phyloP scores from a whole-genome alignment of 2,329 filamentous ascomycete species.

The Pseudocercospora macadamiae region DNA sequence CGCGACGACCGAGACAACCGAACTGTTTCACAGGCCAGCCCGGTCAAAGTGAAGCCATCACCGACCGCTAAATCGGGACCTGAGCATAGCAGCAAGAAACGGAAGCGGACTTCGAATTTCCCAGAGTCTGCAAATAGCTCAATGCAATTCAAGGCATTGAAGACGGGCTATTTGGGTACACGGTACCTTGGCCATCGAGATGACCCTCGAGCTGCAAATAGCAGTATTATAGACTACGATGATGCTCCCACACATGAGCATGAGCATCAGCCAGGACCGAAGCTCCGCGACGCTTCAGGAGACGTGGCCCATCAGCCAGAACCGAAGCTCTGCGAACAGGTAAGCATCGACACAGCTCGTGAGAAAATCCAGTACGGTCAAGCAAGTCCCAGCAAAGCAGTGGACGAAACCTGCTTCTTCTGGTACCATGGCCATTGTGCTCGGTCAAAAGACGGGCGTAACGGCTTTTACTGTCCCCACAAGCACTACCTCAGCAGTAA shows the following conservation, averaged over 20 bases:
- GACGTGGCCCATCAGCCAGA: neutral
- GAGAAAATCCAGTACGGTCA: neutral
- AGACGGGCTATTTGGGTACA: neutral
- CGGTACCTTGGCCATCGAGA: neutral
- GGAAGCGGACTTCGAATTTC: neutral
- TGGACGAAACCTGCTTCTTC: slow-evolving; percentile 25
- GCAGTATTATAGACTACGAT: neutral
- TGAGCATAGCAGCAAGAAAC: neutral
- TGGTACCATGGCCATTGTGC: slow-evolving; percentile 28
- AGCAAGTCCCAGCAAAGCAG: neutral
- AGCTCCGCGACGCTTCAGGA: neutral
- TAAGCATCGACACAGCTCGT: neutral
- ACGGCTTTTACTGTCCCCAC: slow-evolving; percentile 8
- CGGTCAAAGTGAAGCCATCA: neutral
- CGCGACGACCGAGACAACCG: neutral
- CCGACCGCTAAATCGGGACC: neutral
- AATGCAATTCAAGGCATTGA: neutral
- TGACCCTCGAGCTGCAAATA: neutral
- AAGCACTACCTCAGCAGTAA: slow-evolving; percentile 19
- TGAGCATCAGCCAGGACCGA: neutral
- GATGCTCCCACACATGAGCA: neutral
- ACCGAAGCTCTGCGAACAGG: neutral
- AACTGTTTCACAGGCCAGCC: neutral
- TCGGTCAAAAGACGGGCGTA: slow-evolving; percentile 9
- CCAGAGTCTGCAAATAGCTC: neutral